A percentile compares a stretch with the other conserved stretches of the same genome.
Conservation (phyloP, 2,329 filamentous ascomycete genomes). For the Ceratocystis eucalypticola region DNA sequence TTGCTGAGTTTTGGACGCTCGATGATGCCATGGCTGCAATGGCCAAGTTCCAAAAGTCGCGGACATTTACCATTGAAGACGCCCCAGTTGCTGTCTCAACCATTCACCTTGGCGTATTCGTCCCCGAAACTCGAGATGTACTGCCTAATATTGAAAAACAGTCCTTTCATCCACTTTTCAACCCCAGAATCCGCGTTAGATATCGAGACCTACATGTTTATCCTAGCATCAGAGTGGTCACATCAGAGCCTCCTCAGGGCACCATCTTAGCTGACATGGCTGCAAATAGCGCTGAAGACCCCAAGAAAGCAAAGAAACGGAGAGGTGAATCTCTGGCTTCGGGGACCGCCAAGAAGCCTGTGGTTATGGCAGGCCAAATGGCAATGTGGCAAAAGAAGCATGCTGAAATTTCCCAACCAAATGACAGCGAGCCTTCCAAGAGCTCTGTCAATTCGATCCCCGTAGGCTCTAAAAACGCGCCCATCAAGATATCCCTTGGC, state of each 20-base stretch:
- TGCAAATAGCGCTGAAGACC: slow-evolving; percentile 21
- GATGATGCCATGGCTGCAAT: slow-evolving; percentile 65
- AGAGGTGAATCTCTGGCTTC: slow-evolving; percentile 34
- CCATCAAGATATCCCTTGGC: slow-evolving; percentile 27
- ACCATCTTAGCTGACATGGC: slow-evolving; percentile 22
- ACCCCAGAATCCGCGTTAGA: slow-evolving; percentile 51
- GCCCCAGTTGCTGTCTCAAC: slow-evolving; percentile 58
- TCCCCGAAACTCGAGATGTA: slow-evolving; percentile 51
- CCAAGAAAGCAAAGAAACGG: slow-evolving; percentile 38
- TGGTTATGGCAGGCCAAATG: slow-evolving; percentile 32
- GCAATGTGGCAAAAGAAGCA: slow-evolving; percentile 35
- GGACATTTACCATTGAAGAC: slow-evolving; percentile 66
- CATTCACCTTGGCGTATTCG: slow-evolving; percentile 74
- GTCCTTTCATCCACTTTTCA: slow-evolving; percentile 58
- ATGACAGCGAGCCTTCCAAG: not conserved
- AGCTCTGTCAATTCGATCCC: slow-evolving; percentile 12
- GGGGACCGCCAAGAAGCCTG: slow-evolving; percentile 28
- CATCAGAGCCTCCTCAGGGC: slow-evolving; percentile 29
- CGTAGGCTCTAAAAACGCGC: slow-evolving; percentile 11
- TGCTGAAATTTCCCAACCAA: slow-evolving; percentile 27
- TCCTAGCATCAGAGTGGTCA: slow-evolving; percentile 49
- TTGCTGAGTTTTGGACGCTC: slow-evolving; percentile 66
- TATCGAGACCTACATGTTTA: slow-evolving; percentile 69
- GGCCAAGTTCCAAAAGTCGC: slow-evolving; percentile 54
- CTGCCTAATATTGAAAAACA: slow-evolving; percentile 44